Evolutionary conservation across 306 rosid genomes (phyloP).

Genomic region (Prunus persica): Prunus_persica_NCBIv2 NC_034014.1:27712001-27712500

Average conservation of each 20-base stretch:
- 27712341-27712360: slow-evolving; percentile 81
- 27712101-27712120: slow-evolving; percentile 96
- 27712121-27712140: slow-evolving; percentile 84
- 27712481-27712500: not conserved
- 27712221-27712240: slow-evolving; percentile 79
- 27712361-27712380: slow-evolving; percentile 90
- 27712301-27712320: slow-evolving; percentile 41
- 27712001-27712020: not conserved
- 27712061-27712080: slow-evolving; percentile 80
- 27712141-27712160: slow-evolving; percentile 92
- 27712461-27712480: not conserved
- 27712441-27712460: not conserved
- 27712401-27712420: slow-evolving; percentile 87
- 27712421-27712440: slow-evolving; percentile 73
- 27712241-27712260: slow-evolving; percentile 79
- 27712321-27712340: slow-evolving; percentile 68
- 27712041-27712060: slow-evolving; percentile 88
- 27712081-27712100: slow-evolving; percentile 87
- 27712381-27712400: slow-evolving; percentile 95
- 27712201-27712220: slow-evolving; percentile 29
- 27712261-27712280: slow-evolving; percentile 75
- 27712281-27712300: slow-evolving; percentile 73
- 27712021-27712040: slow-evolving; percentile 12
- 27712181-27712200: slow-evolving; percentile 10
- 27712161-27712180: slow-evolving; percentile 51